Evolutionary conservation across 495 filamentous ascomycete genomes (phyloP), one percentile per base, ranked within the genome.

Genomic region (Clohesyomyces aquaticus): DNA sequence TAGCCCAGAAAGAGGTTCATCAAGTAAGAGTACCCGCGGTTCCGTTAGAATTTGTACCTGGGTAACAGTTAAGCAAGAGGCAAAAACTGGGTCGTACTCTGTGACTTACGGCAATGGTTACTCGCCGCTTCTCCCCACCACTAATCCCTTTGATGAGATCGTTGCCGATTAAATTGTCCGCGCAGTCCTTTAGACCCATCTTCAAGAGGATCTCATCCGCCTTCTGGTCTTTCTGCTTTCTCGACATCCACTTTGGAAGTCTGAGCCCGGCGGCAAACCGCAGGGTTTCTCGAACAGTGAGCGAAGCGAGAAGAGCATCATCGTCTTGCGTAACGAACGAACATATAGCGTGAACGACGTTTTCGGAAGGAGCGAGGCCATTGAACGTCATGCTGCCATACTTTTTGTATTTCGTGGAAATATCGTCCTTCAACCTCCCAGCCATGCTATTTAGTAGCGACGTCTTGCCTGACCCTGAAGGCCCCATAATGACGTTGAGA

Each of bases 291-390:
- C 88, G 79, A 0, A 91, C 88, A 0, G 88, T 91, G 16, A 91
- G 73, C n/a, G 83, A 89, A 1, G 88, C 84, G 29, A 90, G 78
- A 10, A 91, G 76, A 8, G 86, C 87, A 70, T 90, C 87, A 57
- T 91, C 88, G 59, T 90, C 88, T 63, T 91, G 87, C 19, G 85
- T 88, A 18, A 91, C 88, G 61, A 88, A 91, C 2, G 88, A 89
- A 35, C 85, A 88, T 11, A 89, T 78, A 10, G 87, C 88, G 23
- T 82, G 81, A 23, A 90, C 78, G 3, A 90, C 87, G 6, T 79
- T 77, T 23, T 85, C 77, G 0, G 85, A 87, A 9, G 87, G 86
- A 3, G 82, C 74, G 11, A 86, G 81, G 1, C 83, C 85, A 70
- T 90, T 90, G 73, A 89, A 88, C 2, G 79, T 73, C 77, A 91